Evolutionary conservation across 2,329 filamentous ascomycete species (phyloP), one percentile per base, ranked within the genome.

Genomic region (Xylaria sp.): DNA sequence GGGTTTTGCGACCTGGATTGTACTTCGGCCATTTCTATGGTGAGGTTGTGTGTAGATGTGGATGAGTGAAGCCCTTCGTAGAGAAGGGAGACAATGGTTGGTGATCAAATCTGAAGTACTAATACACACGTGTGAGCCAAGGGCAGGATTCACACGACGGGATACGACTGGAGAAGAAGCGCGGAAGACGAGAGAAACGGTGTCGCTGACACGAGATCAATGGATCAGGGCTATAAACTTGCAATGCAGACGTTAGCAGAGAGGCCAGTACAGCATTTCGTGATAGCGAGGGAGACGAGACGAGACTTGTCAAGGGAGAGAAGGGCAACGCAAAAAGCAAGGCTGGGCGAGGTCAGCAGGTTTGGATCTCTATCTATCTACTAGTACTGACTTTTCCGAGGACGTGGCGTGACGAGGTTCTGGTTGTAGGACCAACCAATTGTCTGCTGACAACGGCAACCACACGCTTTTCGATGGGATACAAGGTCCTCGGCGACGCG

Each of bases 1-100:
- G 90, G 88, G 81, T 74, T 72, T 68, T 79, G 76, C 55, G 92
- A 88, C 88, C 94, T 90, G 84, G 92, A 89, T 87, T 94, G 92
- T 85, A 93, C 89, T 89, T 98, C 95, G 88, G 96, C 97, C 96
- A 98, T 98, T 85, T 82, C 83, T 81, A 81, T 81, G 79, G 79
- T 82, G 78, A 78, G 80, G 78, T 74, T 78, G 71, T 74, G 71
- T 74, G 74, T 64, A 77, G 75, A 75, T 73, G 71, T 71, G 74
- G 73, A 67, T 74, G 69, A 71, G 71, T 72, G 48, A 70, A 60
- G 62, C 75, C 76, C 75, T 76, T 75, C 71, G 69, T 69, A 68
- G 67, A 75, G 79, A 80, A 79, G 76, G 75, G 59, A 56, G 58
- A 66, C 49, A 36, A 66, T 63, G 49, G 65, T 73, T 68, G 65